Base-by-base conservation (phyloP, 2,329 filamentous ascomycete genomes). In the Penicillium sp. region DNA sequence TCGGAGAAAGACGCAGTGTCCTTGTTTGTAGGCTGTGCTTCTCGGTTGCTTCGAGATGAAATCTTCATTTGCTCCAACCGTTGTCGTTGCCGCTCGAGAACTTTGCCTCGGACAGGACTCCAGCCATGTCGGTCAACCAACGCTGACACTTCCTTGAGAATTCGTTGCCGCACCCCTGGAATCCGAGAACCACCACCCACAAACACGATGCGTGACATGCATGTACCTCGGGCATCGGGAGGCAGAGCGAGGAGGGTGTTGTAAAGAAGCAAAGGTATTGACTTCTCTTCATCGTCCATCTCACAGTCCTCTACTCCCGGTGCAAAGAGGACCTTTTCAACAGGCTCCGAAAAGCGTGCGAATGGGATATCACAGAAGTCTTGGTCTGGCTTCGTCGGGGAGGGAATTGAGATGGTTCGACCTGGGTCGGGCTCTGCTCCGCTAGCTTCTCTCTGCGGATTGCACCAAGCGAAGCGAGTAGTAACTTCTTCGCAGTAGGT, bases 201-300 rank as follows among this genome's bases (percentile, higher is more conserved):
- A 61, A 98, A 86, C 13, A 95, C 75, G 37, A 97, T 86, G 31
- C 91, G 86, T 1, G 89, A 84, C 82, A 96, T 93, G 67, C 91
- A 96, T 4, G 85, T 71, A 1, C 86, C 84, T 20, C 93, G 82
- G 3, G 90, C 82, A 66, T 98, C 93, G 3, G 91, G 72, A 0
- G 89, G 87, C 1, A 96, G 74, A 6, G 81, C 77, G 1, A 94
- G 74, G 1, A 98, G 77, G 29, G 83, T 79, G 43, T 80, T 79
- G 68, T 95, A 94, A 2, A 94, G 74, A 7, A 97, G 77, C 10
- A 83, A 64, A 42, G 87, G 87, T 1, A 97, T 61, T 0, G 91
- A 84, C 14, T 87, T 77, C 54, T 97, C 91, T 57, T 98, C 78
- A 59, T 97, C 90, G 61, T 98, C 93, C 51, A 89, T 82, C 31